Evolutionary conservation across 2,329 filamentous ascomycete species (phyloP), one percentile per base, ranked within the genome.

Genomic region (Aplosporella prunicola): DNA sequence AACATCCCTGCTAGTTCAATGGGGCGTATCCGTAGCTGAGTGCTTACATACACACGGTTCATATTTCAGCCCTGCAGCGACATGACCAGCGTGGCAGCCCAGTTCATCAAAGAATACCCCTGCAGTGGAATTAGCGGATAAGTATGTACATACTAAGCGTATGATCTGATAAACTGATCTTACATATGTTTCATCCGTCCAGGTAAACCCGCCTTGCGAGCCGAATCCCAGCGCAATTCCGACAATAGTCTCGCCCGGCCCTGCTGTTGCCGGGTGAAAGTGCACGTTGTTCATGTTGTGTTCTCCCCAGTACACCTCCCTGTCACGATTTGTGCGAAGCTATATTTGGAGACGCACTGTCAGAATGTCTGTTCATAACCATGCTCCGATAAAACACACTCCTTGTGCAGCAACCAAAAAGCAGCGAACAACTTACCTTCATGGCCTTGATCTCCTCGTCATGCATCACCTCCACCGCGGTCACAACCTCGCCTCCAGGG

Each of bases 401-500:
- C 22, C 22, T 8, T 8, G n/a, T 24, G 22, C 22, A 8, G 8
- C 8, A n/a, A 24, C n/a, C n/a, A 8, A 8, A n/a, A 24, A 24
- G 22, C 8, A 8, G n/a, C 7, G 4, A 2, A 18, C 9, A 29
- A 31, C 28, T 10, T 15, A 52, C 17, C 23, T 42, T 44, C 0
- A 51, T 18, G 17, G 46, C 45, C 26, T 30, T 39, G 14, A 38
- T 29, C 11, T 43, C 43, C 14, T 31, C 15, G 9, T 23, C 8
- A 9, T 20, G 14, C 26, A 33, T 35, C 8, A 43, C 43, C 26
- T 45, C 39, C 4, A 52, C 46, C 23, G 47, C 47, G 4, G 38
- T 45, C n/a, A 52, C 37, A 5, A 43, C 16, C 39, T 49, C 49
- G 1, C 47, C 48, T 3, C 42, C 43, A 9, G 37, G 24, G 3